These are phyloP conservation scores for Croton setiger DNA, from an alignment of 441 rosid species.

Conservation along the genomic window DNA sequence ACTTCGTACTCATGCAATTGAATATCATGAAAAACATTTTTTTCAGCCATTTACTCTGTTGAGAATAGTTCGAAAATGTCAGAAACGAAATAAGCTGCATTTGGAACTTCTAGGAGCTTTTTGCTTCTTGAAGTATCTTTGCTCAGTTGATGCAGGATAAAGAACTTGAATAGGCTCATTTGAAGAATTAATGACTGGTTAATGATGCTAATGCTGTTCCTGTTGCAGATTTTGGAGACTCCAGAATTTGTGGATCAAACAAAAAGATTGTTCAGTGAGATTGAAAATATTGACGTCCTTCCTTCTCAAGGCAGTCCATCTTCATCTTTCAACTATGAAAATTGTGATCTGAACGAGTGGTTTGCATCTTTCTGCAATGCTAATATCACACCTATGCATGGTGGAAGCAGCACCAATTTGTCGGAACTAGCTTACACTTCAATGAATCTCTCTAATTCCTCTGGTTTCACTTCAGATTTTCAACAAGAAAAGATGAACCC, in stretches of 20 bases:
- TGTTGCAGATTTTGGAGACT: constrained; percentile 61
- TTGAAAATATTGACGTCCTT: constrained; percentile 26
- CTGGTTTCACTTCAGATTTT: constrained; percentile 29
- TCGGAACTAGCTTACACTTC: constrained; percentile 35
- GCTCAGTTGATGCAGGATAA: too few relatives aligned
- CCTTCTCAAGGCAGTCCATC: constrained; percentile 23
- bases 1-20: background rate
- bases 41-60: background rate
- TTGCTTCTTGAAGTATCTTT: background rate
- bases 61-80: constrained; percentile 3
- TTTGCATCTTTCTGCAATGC: constrained; percentile 51
- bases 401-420: constrained; percentile 43
- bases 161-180: too few relatives aligned
- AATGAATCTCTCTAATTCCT: constrained; percentile 23
- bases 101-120: background rate
- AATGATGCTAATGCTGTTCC: constrained; percentile 12
- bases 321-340: constrained; percentile 35
- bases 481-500: constrained; percentile 28
- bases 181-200: constrained; percentile 8
- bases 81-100: background rate
- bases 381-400: constrained; percentile 35
- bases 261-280: constrained; percentile 38
- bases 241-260: constrained; percentile 52
- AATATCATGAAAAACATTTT: too few relatives aligned
- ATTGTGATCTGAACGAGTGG: constrained; percentile 44